phyloP scores from a whole-genome alignment of 352 stramenopile species.

The Phytopythium sindhum region DNA sequence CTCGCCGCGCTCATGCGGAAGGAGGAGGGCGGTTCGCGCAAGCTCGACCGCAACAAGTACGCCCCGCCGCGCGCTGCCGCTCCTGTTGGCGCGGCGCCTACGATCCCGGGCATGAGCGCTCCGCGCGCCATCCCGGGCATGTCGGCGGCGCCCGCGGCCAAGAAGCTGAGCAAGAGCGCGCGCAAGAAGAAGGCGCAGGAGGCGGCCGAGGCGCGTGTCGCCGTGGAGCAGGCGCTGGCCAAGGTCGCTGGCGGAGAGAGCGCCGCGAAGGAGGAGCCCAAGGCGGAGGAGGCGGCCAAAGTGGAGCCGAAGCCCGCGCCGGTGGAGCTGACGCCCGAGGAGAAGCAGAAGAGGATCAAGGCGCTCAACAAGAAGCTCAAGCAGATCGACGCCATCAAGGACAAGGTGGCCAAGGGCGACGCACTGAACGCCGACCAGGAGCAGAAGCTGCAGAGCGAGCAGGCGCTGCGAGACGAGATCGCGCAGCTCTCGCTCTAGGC shows the following conservation, averaged over 20 bases:
- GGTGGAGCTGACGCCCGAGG: conserved; percentile 52
- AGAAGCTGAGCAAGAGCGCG: conserved; percentile 78
- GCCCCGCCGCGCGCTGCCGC: conserved; percentile 35
- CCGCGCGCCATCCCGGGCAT: conserved; percentile 65
- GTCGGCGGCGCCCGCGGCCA: conserved; percentile 36
- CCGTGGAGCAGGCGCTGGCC: conserved; percentile 55
- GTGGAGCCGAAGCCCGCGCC: conserved; percentile 13
- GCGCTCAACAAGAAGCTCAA: conserved; percentile 84
- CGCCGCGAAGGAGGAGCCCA: conserved; percentile 14
- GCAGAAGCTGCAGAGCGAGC: conserved; percentile 70
- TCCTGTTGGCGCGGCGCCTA: conserved; percentile 4
- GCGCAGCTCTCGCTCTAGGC: conserved; percentile 39
- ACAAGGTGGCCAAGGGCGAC: conserved; percentile 65
- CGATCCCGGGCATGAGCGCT: conserved; percentile 46
- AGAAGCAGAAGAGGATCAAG: conserved; percentile 88
- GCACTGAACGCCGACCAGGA: conserved; percentile 79
- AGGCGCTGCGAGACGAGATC: conserved; percentile 65
- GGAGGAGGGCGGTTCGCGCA: conserved; percentile 74
- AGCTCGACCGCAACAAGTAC: conserved; percentile 87
- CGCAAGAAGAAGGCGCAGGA: conserved; percentile 87
- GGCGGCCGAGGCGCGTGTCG: conserved; percentile 57
- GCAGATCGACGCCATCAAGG: conserved; percentile 84
- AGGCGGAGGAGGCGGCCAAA: conserved; percentile 7
- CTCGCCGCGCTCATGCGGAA: conserved; percentile 94
- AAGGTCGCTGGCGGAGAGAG: conserved; percentile 27